Base-by-base conservation (phyloP, 208 protist genomes). In the Leishmania aethiopica region DNA sequence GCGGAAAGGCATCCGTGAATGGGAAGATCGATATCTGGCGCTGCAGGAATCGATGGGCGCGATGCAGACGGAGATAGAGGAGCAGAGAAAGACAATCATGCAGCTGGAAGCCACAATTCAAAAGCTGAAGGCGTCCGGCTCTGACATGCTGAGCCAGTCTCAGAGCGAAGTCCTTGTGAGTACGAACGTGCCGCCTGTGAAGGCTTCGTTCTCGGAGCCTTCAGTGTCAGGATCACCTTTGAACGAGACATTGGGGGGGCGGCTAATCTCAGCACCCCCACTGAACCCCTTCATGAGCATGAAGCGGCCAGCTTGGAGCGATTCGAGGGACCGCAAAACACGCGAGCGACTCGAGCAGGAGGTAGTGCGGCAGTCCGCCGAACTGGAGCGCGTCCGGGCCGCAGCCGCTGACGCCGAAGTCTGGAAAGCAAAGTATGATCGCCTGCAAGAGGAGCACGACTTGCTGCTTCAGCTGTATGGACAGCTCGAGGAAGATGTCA, bases 391-490 rank as follows among this genome's bases (percentile, higher is more conserved):
- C 15, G 80, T 97, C 25, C 85, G 86, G 11, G 73, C 78, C 32
- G 79, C 79, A 0, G 86, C 88, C 59, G 78, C 37, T 28, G 90
- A 91, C 42, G 76, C 37, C 42, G 75, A 70, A 22, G 80, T 87
- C 37, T 80, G 85, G 70, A 86, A 88, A 53, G 51, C 37, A 45
- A 84, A 83, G 57, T 73, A 91, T 10, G 25, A 83, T 55, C 84
- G 72, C n/a, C 86, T 97, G 10, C 85, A 88, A 47, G 42, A 75
- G 49, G 81, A 94, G 77, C 82, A 96, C 78, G 92, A 95, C 79
- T 49, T 95, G 64, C 81, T 97, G 17, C 84, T 97, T 59, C 92
- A 96, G 75, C 88, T 97, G 77, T 96, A 96, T 82, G 94, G 94
- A 0, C 81, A 97, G 80, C 67, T 93, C 64, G 89, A 94, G 84